phyloP scores from a whole-genome alignment of 768 basidiomycete genomes.

The Bullera alba region DNA sequence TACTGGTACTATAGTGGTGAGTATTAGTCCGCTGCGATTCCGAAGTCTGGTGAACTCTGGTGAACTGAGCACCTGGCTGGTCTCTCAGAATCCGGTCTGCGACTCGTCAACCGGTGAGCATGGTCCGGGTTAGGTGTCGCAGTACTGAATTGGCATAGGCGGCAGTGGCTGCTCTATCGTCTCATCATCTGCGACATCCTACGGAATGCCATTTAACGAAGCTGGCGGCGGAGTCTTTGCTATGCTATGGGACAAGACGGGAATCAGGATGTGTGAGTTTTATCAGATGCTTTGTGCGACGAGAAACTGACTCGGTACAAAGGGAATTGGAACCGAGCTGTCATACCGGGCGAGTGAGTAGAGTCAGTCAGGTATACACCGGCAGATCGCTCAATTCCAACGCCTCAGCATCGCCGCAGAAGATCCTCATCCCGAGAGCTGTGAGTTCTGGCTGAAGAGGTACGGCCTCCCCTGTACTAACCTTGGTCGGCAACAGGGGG shows the following conservation, averaged over 20 bases:
- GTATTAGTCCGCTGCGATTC: background rate
- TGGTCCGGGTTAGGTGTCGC: background rate
- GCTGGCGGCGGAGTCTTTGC: conserved; percentile 78
- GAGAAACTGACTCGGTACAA: background rate
- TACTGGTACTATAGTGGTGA: conserved; percentile 29
- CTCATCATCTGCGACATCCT: conserved; percentile 75
- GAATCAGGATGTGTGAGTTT: conserved; percentile 51
- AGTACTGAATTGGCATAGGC: conserved; percentile 13
- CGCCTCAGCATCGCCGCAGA: conserved; percentile 16
- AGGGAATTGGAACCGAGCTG: conserved; percentile 42
- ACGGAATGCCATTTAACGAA: conserved; percentile 72
- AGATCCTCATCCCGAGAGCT: conserved; percentile 17
- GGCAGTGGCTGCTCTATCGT: conserved; percentile 65
- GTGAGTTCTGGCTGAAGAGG: conserved; percentile 13
- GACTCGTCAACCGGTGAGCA: conserved; percentile 22
- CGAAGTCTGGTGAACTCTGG: background rate
- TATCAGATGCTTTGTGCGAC: background rate
- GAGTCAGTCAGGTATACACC: background rate
- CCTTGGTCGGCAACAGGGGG: conserved; percentile 31
- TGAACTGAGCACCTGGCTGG: background rate
- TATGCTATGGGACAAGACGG: conserved; percentile 77
- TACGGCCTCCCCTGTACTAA: background rate
- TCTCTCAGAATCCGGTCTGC: conserved; percentile 18
- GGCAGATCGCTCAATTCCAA: conserved; percentile 2
- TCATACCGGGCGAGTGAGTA: conserved; percentile 40